Evolutionary conservation across 2,329 filamentous ascomycete genomes (phyloP).

Genomic region (Macrophomina phaseolina): DNA sequence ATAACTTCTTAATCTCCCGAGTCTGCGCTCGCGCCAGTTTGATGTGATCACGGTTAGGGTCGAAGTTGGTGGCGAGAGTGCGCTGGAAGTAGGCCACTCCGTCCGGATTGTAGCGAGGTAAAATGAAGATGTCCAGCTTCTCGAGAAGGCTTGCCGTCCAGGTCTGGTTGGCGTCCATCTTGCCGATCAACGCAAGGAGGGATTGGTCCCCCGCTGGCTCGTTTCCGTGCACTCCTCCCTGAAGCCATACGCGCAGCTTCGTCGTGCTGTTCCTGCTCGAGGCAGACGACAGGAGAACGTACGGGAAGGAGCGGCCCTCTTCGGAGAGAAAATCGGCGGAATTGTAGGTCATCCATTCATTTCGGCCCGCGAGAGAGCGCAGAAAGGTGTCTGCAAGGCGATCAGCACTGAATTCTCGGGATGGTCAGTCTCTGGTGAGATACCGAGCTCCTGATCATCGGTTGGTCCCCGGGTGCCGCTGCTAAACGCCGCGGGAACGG

Average conservation of each 20-base stretch:
- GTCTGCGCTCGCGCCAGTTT: slow-evolving; percentile 45
- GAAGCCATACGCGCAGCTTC: slow-evolving; percentile 46
- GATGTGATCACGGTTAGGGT: slow-evolving; percentile 46
- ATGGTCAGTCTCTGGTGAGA: neutral
- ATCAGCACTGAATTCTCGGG: neutral
- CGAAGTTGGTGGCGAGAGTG: slow-evolving; percentile 43
- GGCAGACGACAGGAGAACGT: slow-evolving; percentile 37
- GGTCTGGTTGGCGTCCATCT: slow-evolving; percentile 40
- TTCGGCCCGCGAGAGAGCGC: slow-evolving; percentile 37
- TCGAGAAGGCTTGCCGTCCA: slow-evolving; percentile 41
- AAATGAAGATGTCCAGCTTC: slow-evolving; percentile 41
- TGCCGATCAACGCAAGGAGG: slow-evolving; percentile 42
- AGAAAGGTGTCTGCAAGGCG: slow-evolving; percentile 36
- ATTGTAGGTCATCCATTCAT: slow-evolving; percentile 41
- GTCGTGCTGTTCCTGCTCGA: slow-evolving; percentile 29
- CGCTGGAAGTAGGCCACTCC: slow-evolving; percentile 46
- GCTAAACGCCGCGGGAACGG: slow-evolving; percentile 37
- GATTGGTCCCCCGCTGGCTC: slow-evolving; percentile 47
- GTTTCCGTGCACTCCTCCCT: slow-evolving; percentile 45
- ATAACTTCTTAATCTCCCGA: slow-evolving; percentile 42
- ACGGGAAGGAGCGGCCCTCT: slow-evolving; percentile 41
- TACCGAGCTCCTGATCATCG: slow-evolving; percentile 35
- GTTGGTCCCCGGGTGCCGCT: slow-evolving; percentile 43
- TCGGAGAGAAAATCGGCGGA: slow-evolving; percentile 40
- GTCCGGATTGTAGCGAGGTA: slow-evolving; percentile 46